Evolutionary conservation across 1,284 basidiomycete genomes (phyloP), one percentile per base, ranked within the genome.

Genomic region (Agaricales sp.): DNA sequence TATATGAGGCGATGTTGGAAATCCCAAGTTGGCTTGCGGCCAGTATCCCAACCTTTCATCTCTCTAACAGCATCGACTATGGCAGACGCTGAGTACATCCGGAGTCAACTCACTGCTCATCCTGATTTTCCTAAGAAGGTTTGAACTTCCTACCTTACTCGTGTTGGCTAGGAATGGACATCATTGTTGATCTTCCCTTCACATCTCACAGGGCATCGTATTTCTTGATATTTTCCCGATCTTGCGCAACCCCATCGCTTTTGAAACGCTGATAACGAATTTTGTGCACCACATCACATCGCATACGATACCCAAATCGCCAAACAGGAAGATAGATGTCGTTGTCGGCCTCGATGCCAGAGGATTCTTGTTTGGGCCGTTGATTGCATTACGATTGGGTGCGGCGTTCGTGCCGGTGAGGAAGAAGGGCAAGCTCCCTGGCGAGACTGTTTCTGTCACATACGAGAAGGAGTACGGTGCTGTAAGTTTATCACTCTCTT

Each of bases 381-480:
- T 92, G 57, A 80, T 99, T 59, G 96, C 96, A 8, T 70, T 92
- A 60, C 75, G 95, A 50, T 72, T 99, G 30, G 92, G 92, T 20
- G 93, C 93, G 2, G 91, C 92, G 8, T 99, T 99, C 59, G 93
- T 98, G 1, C 94, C 96, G 18, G 93, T 99, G 19, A 78, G 96
- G 54, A 99, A 99, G 70, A 72, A 70, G 54, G 95, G 94, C 13
- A 99, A 99, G 67, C 76, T 99, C 21, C 96, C 96, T 3, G 96
- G 96, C 47, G 64, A 81, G 54, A 89, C 85, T 62, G 77, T 86
- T 41, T 74, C 77, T 50, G 88, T 82, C 2, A 77, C 77, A 44
- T 99, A 94, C 61, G 79, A 82, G 62, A 98, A 98, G 73, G 96
- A 99, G 64, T 99, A 99, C 60, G 96, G 95, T 25, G 61, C 67